phyloP scores from a whole-genome alignment of 192 early-diverging fungal species.

The Rhizophagus clarus region DNA sequence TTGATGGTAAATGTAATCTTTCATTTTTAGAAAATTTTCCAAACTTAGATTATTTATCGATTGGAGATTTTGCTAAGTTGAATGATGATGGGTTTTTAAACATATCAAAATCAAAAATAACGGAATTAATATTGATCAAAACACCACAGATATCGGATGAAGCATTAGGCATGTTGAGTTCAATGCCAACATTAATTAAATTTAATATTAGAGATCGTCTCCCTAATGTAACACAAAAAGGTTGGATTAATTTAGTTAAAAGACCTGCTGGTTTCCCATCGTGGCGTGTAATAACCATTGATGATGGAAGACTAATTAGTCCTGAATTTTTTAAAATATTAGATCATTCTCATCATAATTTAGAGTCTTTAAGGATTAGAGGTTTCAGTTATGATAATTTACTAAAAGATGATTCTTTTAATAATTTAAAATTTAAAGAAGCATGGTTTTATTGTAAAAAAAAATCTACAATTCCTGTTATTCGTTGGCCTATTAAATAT shows the following conservation, averaged over 20 bases:
- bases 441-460: conserved; percentile 4
- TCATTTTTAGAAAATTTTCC: conserved; percentile 16
- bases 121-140: not conserved
- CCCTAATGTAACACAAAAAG: conserved; percentile 19
- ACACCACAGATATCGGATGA: conserved; percentile 13
- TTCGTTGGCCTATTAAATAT: conserved; percentile 16
- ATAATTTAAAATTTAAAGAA: conserved; percentile 20
- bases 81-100: conserved; percentile 13
- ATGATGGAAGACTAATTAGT: conserved; percentile 21
- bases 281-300: conserved; percentile 10
- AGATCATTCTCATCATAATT: conserved; percentile 10
- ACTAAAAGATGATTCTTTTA: not conserved
- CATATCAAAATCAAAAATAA: not conserved
- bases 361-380: not conserved
- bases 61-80: conserved; percentile 14
- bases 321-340: conserved; percentile 26
- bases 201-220: conserved; percentile 3
- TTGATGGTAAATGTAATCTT: conserved; percentile 23
- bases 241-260: conserved; percentile 24
- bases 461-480: not conserved
- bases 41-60: conserved; percentile 5
- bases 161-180: not conserved
- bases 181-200: conserved; percentile 15
- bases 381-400: not conserved
- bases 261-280: conserved; percentile 4